These are phyloP conservation scores for Biscogniauxia marginata DNA, from an alignment of 2,329 filamentous ascomycete genomes.

Conservation along the genomic window DNA sequence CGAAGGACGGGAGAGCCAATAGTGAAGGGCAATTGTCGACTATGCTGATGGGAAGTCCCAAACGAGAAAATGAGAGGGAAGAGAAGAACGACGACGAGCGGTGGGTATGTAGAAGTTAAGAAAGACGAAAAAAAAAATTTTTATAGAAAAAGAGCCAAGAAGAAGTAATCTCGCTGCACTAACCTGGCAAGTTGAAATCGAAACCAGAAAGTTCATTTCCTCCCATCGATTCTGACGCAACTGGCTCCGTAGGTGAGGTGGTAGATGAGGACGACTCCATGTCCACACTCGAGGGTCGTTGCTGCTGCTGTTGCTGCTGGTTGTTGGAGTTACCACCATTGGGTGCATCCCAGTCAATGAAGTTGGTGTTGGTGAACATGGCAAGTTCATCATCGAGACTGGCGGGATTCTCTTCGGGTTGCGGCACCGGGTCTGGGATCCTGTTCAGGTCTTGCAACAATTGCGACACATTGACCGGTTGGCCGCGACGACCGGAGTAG, in stretches of 20 bases:
- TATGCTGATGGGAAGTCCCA: not conserved
- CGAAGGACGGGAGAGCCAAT: not conserved
- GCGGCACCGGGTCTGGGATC: conserved; percentile 58
- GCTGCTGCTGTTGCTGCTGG: conserved; percentile 5
- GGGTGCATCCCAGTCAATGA: conserved; percentile 69
- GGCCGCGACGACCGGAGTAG: conserved; percentile 73
- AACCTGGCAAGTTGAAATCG: conserved; percentile 31
- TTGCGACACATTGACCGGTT: conserved; percentile 73
- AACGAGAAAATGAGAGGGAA: not conserved
- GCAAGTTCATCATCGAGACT: conserved; percentile 68
- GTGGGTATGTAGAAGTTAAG: not conserved
- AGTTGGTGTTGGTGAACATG: conserved; percentile 79
- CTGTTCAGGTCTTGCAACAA: conserved; percentile 86
- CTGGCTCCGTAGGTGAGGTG: conserved; percentile 25
- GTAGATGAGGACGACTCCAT: conserved; percentile 23
- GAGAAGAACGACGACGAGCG: not conserved
- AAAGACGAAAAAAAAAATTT: conserved; percentile 1
- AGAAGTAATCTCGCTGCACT: conserved; percentile 17
- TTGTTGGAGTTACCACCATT: conserved; percentile 16
- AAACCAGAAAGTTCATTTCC: conserved; percentile 25
- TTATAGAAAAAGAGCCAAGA: not conserved
- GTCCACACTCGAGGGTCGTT: conserved; percentile 8
- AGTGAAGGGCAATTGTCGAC: not conserved
- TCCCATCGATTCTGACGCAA: conserved; percentile 15
- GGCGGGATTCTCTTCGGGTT: conserved; percentile 57